phyloP scores from a whole-genome alignment of 257 asterid genomes.

The Gardenia jasminoides region DNA sequence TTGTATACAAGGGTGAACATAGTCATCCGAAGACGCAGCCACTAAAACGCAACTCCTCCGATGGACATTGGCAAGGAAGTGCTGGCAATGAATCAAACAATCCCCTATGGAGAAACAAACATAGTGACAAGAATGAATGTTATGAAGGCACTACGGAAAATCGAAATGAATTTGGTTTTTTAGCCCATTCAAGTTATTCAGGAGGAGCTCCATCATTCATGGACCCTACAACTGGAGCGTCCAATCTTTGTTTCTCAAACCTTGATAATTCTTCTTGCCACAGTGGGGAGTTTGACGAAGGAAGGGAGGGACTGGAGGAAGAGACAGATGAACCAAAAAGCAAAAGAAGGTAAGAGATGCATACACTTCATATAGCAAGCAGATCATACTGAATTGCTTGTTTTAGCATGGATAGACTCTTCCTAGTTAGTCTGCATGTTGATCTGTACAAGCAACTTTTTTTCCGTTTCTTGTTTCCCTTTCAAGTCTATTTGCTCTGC shows the following conservation, averaged over 20 bases:
- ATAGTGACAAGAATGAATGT: conserved; percentile 21
- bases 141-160: conserved; percentile 21
- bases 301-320: conserved; percentile 32
- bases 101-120: conserved; percentile 23
- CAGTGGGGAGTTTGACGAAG: conserved; percentile 48
- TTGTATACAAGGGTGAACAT: conserved; percentile 77
- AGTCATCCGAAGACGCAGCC: conserved; percentile 60
- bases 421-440: neutral
- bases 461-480: neutral
- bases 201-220: conserved; percentile 19
- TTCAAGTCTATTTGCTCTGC: neutral
- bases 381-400: neutral
- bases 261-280: conserved; percentile 35
- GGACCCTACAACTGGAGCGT: conserved; percentile 29
- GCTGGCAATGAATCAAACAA: conserved; percentile 27
- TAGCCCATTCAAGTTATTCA: conserved; percentile 26
- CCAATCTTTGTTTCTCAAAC: conserved; percentile 30
- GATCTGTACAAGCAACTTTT: neutral
- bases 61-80: conserved; percentile 30
- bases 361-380: neutral
- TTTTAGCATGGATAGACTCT: neutral
- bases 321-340: conserved; percentile 43
- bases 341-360: conserved; percentile 53
- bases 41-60: conserved; percentile 26
- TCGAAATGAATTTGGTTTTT: conserved; percentile 30